Base-by-base conservation (phyloP, 2,329 filamentous ascomycete genomes). In the Botrytis elliptica region DNA sequence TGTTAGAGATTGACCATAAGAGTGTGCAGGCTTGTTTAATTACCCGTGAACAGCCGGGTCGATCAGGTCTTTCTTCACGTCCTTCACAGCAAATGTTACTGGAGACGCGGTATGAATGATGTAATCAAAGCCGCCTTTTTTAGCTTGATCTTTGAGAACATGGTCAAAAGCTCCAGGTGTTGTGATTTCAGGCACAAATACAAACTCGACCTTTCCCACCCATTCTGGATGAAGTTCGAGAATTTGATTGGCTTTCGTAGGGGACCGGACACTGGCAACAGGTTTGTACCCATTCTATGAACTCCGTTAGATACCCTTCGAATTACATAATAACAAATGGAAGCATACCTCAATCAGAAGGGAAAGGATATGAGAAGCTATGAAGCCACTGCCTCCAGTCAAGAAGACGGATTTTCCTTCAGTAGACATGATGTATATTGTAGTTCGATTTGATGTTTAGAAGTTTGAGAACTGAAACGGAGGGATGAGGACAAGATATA, bases 61-160 rank as follows among this genome's bases (percentile, higher is more conserved):
- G 29, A 89, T 82, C 33, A 89, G 75, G 38, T 84, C 80, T 60
- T 73, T 78, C 70, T 81, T 76, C 59, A 80, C 78, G 72, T 82
- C 77, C 8, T 76, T 77, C 33, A 79, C 77, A 22, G 76, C 72
- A 69, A 79, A 80, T 65, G 79, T 78, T 74, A 84, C 82, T 4
- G 77, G 92, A 0, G 89, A 91, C 2, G 91, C 91, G 5, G 91
- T 92, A 81, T 93, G 91, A 70, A 93, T 85, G 71, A 95, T 63
- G 52, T 73, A 76, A 46, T 73, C 71, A 40, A 76, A 75, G 29
- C 69, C 91, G 66, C 87, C 89, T 77, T 92, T 89, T 77, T 94
- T 92, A 0, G 82, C 74, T 2, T 82, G 80, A 8, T 33, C 36
- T 16, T 29, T 42, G 72, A 81, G 73, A 42, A 85, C 79, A 80